These are phyloP conservation scores for Populus euphratica DNA, from an alignment of 345 rosid genomes.

Conservation along the genomic window DNA sequence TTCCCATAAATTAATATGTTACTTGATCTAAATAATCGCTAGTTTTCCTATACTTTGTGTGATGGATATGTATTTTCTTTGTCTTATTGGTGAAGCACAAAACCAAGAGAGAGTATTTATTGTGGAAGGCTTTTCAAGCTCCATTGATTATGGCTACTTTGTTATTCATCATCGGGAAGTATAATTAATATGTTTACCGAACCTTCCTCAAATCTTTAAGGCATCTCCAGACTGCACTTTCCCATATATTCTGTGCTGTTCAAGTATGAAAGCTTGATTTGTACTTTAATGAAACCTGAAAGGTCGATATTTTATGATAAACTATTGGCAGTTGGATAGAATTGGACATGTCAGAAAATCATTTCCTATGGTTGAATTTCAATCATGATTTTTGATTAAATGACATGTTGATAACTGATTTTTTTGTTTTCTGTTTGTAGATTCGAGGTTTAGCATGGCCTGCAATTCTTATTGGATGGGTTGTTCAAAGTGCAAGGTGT, in stretches of 20 bases:
- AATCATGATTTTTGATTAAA: constrained; percentile 5
- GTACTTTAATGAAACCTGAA: neutral
- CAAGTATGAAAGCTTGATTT: neutral
- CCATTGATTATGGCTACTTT: neutral
- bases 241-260: neutral
- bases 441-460: constrained; percentile 98
- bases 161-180: neutral
- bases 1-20: neutral
- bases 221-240: neutral
- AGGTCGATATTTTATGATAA: neutral
- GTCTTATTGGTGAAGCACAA: neutral
- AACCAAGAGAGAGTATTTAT: neutral
- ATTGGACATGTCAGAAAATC: no score
- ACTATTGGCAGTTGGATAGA: no score
- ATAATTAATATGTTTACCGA: no score
- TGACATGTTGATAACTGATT: neutral
- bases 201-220: no score
- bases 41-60: neutral
- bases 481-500: constrained; percentile 96
- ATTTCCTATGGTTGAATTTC: neutral
- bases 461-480: constrained; percentile 82
- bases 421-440: constrained; percentile 29
- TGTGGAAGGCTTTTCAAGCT: neutral
- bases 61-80: neutral
- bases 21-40: neutral